Evolutionary conservation across 2,329 filamentous ascomycete species (phyloP).

Genomic region (Neodidymelliopsis sp.): DNA sequence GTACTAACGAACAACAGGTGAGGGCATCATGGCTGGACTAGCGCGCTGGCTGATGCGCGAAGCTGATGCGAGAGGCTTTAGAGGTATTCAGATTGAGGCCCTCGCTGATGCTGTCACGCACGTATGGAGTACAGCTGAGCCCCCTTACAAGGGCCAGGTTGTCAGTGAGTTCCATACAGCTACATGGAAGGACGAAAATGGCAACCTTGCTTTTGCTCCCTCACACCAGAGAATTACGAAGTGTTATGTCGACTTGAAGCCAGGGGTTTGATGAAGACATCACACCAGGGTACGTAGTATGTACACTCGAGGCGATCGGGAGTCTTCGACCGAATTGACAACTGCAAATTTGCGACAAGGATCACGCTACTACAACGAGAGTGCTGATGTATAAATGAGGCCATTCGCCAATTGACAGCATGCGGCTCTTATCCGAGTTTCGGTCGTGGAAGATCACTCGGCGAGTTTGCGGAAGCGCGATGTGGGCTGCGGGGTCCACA

Average conservation of each 20-base stretch:
- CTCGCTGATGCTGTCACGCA: slow-evolving; percentile 40
- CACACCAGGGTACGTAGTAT: no score
- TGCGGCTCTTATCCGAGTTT: not conserved
- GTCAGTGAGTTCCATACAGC: slow-evolving; percentile 34
- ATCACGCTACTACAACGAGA: not conserved
- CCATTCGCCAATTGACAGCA: not conserved
- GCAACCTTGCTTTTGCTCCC: slow-evolving; percentile 31
- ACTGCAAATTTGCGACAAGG: no score
- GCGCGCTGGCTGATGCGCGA: slow-evolving; percentile 50
- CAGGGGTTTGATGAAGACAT: slow-evolving; percentile 5
- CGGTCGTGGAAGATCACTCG: slow-evolving; percentile 11
- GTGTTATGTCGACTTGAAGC: slow-evolving; percentile 39
- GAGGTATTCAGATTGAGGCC: slow-evolving; percentile 48
- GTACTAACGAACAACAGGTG: no score
- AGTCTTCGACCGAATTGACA: no score
- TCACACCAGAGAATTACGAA: slow-evolving; percentile 34
- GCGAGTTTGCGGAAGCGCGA: slow-evolving; percentile 14
- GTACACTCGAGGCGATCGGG: no score
- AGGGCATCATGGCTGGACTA: slow-evolving; percentile 44
- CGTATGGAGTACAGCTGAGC: slow-evolving; percentile 39
- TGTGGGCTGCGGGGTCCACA: slow-evolving; percentile 21
- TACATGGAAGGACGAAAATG: slow-evolving; percentile 34
- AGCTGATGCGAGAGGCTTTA: slow-evolving; percentile 42
- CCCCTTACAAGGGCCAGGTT: slow-evolving; percentile 32
- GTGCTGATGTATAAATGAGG: not conserved